These are phyloP conservation scores for Kwoniella botswanensis DNA, from an alignment of 768 basidiomycete genomes.

Conservation along the genomic window DNA sequence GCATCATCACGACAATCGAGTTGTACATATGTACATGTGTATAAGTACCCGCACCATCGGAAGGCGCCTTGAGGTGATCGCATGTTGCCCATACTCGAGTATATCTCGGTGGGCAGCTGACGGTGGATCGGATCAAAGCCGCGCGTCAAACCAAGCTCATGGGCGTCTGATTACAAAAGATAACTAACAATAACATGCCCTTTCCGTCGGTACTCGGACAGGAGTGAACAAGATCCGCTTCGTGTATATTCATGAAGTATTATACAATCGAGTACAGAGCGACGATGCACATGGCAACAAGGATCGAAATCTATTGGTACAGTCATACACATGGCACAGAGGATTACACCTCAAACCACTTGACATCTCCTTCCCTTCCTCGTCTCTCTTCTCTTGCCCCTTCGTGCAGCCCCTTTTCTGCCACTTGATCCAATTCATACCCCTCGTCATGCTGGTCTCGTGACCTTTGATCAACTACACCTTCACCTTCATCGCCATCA, in stretches of 20 bases:
- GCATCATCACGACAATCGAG: no score
- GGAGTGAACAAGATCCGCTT: not conserved
- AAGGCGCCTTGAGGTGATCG: not conserved
- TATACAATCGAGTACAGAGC: not conserved
- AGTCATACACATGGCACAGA: not conserved
- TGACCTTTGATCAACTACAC: constrained; percentile 1
- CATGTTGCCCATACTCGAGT: no score
- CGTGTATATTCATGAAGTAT: not conserved
- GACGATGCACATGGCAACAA: not conserved
- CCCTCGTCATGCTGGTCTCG: not conserved
- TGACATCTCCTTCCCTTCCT: not conserved
- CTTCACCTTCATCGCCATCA: not conserved
- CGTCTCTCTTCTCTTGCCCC: not conserved
- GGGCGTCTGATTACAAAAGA: not conserved
- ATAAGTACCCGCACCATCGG: not conserved
- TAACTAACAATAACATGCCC: not conserved
- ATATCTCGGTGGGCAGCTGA: no score
- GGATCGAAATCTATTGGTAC: no score
- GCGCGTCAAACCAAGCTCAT: not conserved
- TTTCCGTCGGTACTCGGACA: no score
- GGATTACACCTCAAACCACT: constrained; percentile 19
- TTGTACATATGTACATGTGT: no score
- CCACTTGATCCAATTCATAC: not conserved
- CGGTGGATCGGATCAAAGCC: not conserved
- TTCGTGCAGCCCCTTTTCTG: not conserved